These are phyloP conservation scores for Pseudoscleropodium purum DNA, from an alignment of 225 moss, liverwort and hornwort species.

Conservation along the genomic window DNA sequence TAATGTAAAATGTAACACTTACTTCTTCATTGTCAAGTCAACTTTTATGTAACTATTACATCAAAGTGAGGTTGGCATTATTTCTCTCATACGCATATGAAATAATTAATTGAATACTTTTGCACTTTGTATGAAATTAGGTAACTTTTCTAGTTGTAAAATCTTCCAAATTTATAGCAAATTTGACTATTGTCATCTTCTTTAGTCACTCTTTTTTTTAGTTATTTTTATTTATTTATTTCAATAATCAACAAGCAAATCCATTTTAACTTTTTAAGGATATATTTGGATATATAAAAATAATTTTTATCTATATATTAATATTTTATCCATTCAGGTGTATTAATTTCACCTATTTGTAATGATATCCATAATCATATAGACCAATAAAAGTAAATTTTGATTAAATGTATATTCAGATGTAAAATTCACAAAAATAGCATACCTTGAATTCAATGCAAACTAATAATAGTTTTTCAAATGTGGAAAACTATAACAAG, in stretches of 20 bases:
- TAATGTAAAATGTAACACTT: neutral
- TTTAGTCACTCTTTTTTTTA: neutral
- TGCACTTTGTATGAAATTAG: too few relatives aligned
- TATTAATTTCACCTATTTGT: neutral
- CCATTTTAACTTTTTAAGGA: too few relatives aligned
- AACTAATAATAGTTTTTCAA: neutral
- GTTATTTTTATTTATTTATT: neutral
- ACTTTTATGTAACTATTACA: too few relatives aligned
- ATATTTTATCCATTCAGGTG: neutral
- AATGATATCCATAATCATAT: neutral
- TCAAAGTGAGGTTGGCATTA: neutral
- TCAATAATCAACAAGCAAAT: rapidly evolving
- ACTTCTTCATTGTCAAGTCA: neutral
- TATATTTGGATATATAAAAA: neutral
- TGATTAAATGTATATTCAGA: neutral
- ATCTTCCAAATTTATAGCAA: neutral
- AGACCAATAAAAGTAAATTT: neutral
- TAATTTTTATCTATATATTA: neutral
- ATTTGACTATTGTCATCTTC: neutral
- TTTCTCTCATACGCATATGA: neutral
- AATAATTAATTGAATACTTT: neutral
- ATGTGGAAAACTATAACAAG: neutral
- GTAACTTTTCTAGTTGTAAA: neutral
- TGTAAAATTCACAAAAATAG: neutral
- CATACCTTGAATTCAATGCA: neutral